Evolutionary conservation across 345 rosid species (phyloP).

Genomic region (Orychophragmus violaceus): DNA sequence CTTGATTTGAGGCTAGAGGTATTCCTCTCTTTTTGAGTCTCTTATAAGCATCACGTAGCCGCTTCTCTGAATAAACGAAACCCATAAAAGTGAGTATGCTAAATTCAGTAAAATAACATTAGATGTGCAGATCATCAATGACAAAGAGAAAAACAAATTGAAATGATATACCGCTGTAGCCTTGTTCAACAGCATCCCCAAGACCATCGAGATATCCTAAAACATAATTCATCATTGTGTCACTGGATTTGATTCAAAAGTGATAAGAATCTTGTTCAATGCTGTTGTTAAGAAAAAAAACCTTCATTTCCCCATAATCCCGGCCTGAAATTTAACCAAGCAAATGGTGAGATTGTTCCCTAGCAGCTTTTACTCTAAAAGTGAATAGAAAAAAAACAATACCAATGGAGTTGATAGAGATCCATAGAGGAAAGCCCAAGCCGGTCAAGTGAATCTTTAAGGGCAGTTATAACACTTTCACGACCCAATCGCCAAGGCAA

Average conservation of each 20-base stretch:
- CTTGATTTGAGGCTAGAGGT: slow-evolving; percentile 94
- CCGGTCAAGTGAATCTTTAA: slow-evolving; percentile 70
- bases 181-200: slow-evolving; percentile 95
- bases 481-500: slow-evolving; percentile 97
- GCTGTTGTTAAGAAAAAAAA: slow-evolving; percentile 23
- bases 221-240: slow-evolving; percentile 29
- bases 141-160: background rate
- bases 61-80: slow-evolving; percentile 43
- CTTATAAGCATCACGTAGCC: slow-evolving; percentile 72
- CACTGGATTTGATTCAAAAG: slow-evolving; percentile 16
- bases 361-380: background rate
- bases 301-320: slow-evolving; percentile 99
- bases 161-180: slow-evolving; percentile 62
- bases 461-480: slow-evolving; percentile 70
- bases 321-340: slow-evolving; percentile 63
- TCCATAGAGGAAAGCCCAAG: slow-evolving; percentile 83
- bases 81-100: slow-evolving; percentile 6
- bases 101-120: too few relatives aligned
- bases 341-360: slow-evolving; percentile 25
- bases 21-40: slow-evolving; percentile 86
- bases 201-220: slow-evolving; percentile 97
- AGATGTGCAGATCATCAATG: too few relatives aligned
- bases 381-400: slow-evolving; percentile 10
- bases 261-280: slow-evolving; percentile 8
- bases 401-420: slow-evolving; percentile 98